Percentiles rank a stretch among this genome's conserved stretches.
Evolutionary conservation across 495 filamentous ascomycete species (phyloP).

Genomic region (Penicillium tannophilum): DNA sequence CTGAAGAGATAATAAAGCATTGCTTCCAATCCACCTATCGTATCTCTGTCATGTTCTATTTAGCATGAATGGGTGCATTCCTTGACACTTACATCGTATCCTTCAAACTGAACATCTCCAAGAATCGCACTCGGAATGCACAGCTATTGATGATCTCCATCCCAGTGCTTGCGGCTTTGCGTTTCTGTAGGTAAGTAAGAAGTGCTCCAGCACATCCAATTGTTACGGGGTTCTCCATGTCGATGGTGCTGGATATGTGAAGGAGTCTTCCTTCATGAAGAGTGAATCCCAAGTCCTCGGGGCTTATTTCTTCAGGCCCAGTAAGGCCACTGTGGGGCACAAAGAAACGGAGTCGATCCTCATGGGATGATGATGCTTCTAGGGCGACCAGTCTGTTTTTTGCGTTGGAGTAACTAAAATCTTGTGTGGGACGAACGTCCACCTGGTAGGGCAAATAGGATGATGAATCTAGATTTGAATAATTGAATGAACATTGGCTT

Average conservation of each 20-base stretch:
- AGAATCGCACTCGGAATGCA: constrained; percentile 59
- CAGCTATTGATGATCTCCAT: constrained; percentile 52
- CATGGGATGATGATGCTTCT: constrained; percentile 39
- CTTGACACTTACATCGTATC: constrained; percentile 67
- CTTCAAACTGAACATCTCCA: constrained; percentile 78
- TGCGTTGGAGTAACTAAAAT: constrained; percentile 74
- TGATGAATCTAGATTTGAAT: constrained; percentile 33
- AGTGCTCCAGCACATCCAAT: constrained; percentile 87
- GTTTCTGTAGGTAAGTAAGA: constrained; percentile 74
- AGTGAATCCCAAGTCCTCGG: constrained; percentile 51
- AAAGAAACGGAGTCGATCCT: constrained; percentile 46
- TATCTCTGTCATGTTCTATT: not conserved
- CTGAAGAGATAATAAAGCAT: constrained; percentile 81
- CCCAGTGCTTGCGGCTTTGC: constrained; percentile 60
- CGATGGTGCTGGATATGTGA: constrained; percentile 70
- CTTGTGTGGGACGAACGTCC: constrained; percentile 70
- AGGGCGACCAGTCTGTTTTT: constrained; percentile 68
- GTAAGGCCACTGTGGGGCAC: constrained; percentile 58
- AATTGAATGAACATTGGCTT: not conserved
- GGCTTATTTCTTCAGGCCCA: constrained; percentile 44
- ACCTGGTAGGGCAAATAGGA: constrained; percentile 66
- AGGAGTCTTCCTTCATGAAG: constrained; percentile 66
- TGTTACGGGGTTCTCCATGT: constrained; percentile 73
- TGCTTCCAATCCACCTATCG: constrained; percentile 72
- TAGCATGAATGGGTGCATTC: not conserved